phyloP scores from a whole-genome alignment of 1,284 basidiomycete genomes.

The Cystobasidiaceae sp. region DNA sequence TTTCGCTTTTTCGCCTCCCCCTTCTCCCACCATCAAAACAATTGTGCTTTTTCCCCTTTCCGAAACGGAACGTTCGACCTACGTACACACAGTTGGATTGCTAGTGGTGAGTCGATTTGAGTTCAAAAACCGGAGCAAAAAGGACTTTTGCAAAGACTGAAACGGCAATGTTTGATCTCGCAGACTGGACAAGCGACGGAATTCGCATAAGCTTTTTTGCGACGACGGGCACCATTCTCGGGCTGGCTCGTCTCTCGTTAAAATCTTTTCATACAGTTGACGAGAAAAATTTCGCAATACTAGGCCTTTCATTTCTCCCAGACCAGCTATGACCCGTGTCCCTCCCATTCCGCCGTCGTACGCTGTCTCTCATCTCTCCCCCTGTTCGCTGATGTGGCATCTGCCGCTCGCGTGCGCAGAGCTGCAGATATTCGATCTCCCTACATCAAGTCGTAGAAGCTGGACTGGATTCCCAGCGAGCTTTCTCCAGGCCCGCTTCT shows the following conservation, averaged over 20 bases:
- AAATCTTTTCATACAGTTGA: no score
- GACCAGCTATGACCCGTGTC: not conserved
- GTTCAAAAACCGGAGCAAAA: not conserved
- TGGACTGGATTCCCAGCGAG: no score
- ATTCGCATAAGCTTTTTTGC: conserved; percentile 36
- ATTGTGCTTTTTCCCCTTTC: not conserved
- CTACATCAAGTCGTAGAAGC: no score
- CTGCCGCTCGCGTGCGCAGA: no score
- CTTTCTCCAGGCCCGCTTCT: no score
- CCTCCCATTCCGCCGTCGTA: not conserved
- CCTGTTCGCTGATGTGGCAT: not conserved
- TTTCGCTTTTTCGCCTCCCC: no score
- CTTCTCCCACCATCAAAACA: not conserved
- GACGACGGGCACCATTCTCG: not conserved
- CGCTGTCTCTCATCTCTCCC: not conserved
- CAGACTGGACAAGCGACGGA: conserved; percentile 50
- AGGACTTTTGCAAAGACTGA: not conserved
- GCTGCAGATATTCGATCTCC: no score
- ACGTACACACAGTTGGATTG: conserved; percentile 48
- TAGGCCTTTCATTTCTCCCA: not conserved
- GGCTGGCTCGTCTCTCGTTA: not conserved
- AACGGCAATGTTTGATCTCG: not conserved
- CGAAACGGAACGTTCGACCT: no score
- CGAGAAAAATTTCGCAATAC: not conserved
- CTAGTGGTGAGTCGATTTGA: conserved; percentile 46